Conservation (phyloP, 208 protist species). For the Angomonas desouzai region DNA sequence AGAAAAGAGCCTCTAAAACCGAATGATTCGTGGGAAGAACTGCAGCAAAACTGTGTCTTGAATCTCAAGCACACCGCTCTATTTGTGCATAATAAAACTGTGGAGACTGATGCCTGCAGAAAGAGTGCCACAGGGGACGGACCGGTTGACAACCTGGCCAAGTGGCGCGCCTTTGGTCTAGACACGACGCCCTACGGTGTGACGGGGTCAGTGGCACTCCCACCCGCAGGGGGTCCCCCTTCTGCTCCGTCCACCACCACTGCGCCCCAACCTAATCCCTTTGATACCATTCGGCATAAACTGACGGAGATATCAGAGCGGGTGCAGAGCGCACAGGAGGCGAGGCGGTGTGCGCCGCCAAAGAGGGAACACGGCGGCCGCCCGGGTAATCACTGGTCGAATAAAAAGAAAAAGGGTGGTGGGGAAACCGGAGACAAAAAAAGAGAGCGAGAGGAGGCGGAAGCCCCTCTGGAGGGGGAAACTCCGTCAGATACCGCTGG, state of each 20-base stretch:
- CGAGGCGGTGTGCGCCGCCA: neutral
- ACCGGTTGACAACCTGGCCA: neutral
- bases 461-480: neutral
- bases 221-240: neutral
- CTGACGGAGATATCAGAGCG: neutral
- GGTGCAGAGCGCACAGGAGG: neutral
- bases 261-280: neutral
- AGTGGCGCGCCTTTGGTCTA: conserved; percentile 6
- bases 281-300: neutral
- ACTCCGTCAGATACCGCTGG: neutral
- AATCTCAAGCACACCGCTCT: neutral
- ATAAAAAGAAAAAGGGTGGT: neutral
- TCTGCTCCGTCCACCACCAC: neutral
- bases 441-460: neutral
- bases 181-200: neutral
- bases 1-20: neutral
- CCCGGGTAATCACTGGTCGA: neutral
- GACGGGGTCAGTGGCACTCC: neutral
- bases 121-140: neutral
- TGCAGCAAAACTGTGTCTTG: conserved; percentile 9
- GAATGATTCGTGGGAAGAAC: neutral
- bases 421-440: neutral
- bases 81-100: neutral
- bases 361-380: neutral
- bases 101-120: too few species aligned